phyloP scores from a whole-genome alignment of 805 yeast species.

The Suhomyces vadensis region DNA sequence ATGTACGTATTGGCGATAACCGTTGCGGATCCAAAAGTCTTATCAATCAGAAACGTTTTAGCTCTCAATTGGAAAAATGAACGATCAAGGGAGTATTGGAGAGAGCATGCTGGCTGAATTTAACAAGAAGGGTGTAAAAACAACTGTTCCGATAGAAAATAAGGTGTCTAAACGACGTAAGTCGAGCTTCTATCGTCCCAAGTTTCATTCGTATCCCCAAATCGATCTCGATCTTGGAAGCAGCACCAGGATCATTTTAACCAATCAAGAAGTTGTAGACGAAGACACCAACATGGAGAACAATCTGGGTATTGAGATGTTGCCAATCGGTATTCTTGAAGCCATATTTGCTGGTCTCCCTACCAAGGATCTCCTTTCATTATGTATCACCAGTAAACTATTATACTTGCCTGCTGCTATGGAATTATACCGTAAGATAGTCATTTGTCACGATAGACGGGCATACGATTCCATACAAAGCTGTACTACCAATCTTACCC shows the following conservation, averaged over 20 bases:
- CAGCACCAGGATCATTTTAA: constrained; percentile 10
- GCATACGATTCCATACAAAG: constrained; percentile 5
- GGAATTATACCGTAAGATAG: constrained; percentile 23
- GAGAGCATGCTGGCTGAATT: too few species aligned
- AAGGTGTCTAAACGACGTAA: constrained; percentile 4
- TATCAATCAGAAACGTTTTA: too few species aligned
- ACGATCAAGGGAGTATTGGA: too few species aligned
- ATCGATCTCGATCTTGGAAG: background rate
- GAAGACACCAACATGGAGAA: background rate
- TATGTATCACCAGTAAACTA: constrained; percentile 21
- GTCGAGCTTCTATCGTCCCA: constrained; percentile 6
- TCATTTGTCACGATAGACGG: constrained; percentile 18
- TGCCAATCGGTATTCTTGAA: constrained; percentile 21
- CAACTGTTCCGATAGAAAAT: too few species aligned
- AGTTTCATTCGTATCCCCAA: constrained; percentile 2
- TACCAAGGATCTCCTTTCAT: constrained; percentile 22
- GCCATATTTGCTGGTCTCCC: constrained; percentile 21
- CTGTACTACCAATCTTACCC: constrained; percentile 13
- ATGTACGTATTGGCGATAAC: background rate
- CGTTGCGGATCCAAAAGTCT: too few species aligned
- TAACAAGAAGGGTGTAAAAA: too few species aligned
- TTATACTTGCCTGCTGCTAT: constrained; percentile 29
- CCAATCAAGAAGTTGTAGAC: background rate
- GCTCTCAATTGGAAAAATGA: too few species aligned
- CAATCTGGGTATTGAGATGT: constrained; percentile 3